Conservation (phyloP, 257 asterid genomes). For the Solanum megistacrolobum region DNA sequence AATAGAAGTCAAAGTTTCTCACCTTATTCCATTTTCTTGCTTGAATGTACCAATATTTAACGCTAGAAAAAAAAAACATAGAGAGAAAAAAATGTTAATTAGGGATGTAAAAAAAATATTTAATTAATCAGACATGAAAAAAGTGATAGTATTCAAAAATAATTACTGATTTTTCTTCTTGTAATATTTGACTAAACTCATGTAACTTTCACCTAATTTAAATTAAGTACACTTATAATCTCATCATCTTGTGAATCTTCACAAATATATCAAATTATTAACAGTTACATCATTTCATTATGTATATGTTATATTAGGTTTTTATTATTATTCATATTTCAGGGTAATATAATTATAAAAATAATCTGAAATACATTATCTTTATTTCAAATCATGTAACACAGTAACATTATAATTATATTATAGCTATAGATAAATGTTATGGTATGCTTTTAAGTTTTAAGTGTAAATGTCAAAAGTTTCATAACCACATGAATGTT, state of each 20-base stretch:
- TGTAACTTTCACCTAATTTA: not conserved
- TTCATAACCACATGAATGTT: not conserved
- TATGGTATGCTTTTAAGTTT: not conserved
- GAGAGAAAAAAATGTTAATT: not conserved
- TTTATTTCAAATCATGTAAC: not conserved
- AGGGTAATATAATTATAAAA: too few species aligned
- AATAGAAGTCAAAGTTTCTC: constrained; percentile 7
- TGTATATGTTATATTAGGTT: not conserved
- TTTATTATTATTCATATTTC: not conserved
- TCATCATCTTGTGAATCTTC: too few species aligned
- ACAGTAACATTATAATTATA: not conserved
- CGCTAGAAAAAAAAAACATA: constrained; percentile 14
- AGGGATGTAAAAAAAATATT: not conserved
- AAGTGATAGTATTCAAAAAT: too few species aligned
- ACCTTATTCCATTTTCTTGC: constrained; percentile 92
- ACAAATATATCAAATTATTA: too few species aligned
- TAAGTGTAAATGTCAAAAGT: not conserved
- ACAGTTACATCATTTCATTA: too few species aligned
- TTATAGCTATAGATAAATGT: not conserved
- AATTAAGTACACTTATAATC: not conserved
- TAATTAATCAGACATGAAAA: too few species aligned
- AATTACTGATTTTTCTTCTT: too few species aligned
- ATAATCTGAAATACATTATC: not conserved
- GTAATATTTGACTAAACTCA: too few species aligned
- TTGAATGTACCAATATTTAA: constrained; percentile 62